Evolutionary conservation across 179 eudicot genomes (phyloP), one percentile per base, ranked within the genome.

Genomic region (Nepenthes alata): DNA sequence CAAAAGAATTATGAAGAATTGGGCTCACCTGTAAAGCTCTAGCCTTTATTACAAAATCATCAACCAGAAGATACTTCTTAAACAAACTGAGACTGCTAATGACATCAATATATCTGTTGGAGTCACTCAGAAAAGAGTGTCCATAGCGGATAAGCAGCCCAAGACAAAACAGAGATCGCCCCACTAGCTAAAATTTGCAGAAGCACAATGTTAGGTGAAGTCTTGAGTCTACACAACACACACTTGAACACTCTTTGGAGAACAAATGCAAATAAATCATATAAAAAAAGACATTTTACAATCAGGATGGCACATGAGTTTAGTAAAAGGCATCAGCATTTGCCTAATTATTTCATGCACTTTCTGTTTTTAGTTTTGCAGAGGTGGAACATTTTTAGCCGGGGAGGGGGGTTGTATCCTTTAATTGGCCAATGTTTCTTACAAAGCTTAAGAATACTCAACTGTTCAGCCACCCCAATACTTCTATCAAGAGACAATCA

Each of bases 81-180:
- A 93, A 85, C 73, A 93, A 63, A 69, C 67, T 63, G 73, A 93
- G 81, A 54, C 86, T 85, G 73, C 77, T 80, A 57, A 66, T 62
- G 58, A 84, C 70, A 65, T 87, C 91, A 35, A 78, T 57, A 48
- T 65, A 80, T 48, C 75, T 81, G 64, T 66, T 70, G 53, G 80
- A 72, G 57, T 77, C 67, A 63, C 65, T 78, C 62, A 86, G 59
- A 50, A 89, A 68, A 65, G 83, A 61, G 77, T 77, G 75, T n/a
- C 98, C 97, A 68, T 89, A 90, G 60, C 98, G 98, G 72, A 93
- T 87, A 58, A 90, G 86, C 74, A 93, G 80, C 60, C 97, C 98
- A 57, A 93, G 87, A 67, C 98, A 89, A 63, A 93, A 93, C 60
- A 93, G 84, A 68, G 98, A 93, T 13, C 98, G 85, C 48, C 91